phyloP scores from a whole-genome alignment of 2,329 filamentous ascomycete genomes.

The Talaromyces atroroseus region DNA sequence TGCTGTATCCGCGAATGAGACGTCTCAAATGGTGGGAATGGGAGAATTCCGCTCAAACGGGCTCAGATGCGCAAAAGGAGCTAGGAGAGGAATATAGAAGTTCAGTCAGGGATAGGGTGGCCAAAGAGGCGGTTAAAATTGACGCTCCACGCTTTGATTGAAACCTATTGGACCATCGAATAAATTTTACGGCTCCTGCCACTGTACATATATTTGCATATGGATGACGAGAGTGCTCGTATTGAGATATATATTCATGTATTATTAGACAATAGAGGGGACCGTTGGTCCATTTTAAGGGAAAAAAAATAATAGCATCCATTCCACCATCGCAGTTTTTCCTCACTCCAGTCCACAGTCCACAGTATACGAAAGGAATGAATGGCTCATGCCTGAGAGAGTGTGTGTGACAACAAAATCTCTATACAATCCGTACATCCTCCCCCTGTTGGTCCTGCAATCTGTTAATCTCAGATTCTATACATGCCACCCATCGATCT shows the following conservation, averaged over 20 bases:
- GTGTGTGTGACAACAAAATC: neutral
- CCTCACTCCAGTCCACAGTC: neutral
- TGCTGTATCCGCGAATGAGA: slow-evolving; percentile 58
- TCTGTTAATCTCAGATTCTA: slow-evolving; percentile 62
- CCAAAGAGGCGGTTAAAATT: slow-evolving; percentile 34
- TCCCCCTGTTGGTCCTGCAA: slow-evolving; percentile 43
- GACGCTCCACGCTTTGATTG: slow-evolving; percentile 24
- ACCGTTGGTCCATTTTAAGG: neutral
- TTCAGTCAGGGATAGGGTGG: slow-evolving; percentile 30
- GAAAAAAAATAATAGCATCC: slow-evolving; percentile 12
- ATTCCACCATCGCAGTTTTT: neutral
- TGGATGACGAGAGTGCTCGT: neutral
- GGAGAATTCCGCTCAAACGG: slow-evolving; percentile 27
- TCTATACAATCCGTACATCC: slow-evolving; percentile 44
- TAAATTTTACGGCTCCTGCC: neutral
- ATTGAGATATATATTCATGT: slow-evolving; percentile 16
- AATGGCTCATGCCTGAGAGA: neutral
- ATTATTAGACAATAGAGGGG: slow-evolving; percentile 13
- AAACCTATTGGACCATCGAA: neutral
- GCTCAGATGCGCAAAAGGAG: slow-evolving; percentile 19
- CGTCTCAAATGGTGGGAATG: slow-evolving; percentile 34
- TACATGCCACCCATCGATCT: slow-evolving; percentile 63
- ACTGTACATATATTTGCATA: slow-evolving; percentile 11
- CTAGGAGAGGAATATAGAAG: slow-evolving; percentile 25
- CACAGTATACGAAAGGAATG: neutral